phyloP scores from a whole-genome alignment of 2,329 filamentous ascomycete species.

The Pyrenochaeta sp. region DNA sequence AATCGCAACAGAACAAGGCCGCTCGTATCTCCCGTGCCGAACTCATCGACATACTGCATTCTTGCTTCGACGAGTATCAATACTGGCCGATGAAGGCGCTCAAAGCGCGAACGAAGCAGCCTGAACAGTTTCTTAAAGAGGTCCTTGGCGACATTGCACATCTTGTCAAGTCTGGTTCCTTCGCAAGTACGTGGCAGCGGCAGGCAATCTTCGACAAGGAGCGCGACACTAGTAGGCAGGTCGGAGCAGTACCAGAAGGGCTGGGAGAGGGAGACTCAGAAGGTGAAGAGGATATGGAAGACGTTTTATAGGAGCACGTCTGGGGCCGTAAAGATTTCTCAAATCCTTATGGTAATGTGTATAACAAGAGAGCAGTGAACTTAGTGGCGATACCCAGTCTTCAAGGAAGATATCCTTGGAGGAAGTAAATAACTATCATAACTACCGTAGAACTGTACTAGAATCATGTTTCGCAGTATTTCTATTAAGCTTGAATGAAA shows the following conservation, averaged over 20 bases:
- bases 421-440: not conserved
- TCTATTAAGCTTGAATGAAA: not conserved
- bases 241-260: conserved; percentile 36
- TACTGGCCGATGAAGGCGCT: conserved; percentile 96
- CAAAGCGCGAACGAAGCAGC: conserved; percentile 79
- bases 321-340: not conserved
- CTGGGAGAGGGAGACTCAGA: conserved; percentile 71
- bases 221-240: conserved; percentile 38
- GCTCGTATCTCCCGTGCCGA: conserved; percentile 90
- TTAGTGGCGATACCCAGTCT: conserved; percentile 5
- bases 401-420: not conserved
- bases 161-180: conserved; percentile 81
- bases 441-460: not conserved
- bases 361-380: not conserved
- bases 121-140: conserved; percentile 90
- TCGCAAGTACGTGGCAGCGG: conserved; percentile 85
- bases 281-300: conserved; percentile 79
- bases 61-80: conserved; percentile 82
- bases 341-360: not conserved
- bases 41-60: conserved; percentile 84
- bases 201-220: conserved; percentile 71
- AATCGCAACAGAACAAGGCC: conserved; percentile 70
- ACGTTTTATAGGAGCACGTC: conserved; percentile 60
- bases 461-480: not conserved
- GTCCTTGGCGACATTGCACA: conserved; percentile 83